A percentile compares a stretch with the other conserved stretches of the same genome.
Evolutionary conservation across 495 filamentous ascomycete genomes (phyloP).

Genomic region (Podospora anserina): DNA sequence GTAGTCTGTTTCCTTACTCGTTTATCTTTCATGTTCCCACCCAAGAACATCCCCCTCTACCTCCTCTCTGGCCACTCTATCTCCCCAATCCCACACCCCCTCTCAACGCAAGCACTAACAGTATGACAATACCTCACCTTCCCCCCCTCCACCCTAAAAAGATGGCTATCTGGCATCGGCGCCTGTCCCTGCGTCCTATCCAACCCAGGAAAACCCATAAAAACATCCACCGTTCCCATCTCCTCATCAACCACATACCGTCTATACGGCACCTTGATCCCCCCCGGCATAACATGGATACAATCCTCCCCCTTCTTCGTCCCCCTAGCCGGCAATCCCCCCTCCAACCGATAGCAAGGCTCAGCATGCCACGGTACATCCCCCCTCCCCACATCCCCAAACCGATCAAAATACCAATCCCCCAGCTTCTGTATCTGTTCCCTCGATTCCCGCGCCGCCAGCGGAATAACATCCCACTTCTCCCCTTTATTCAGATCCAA

Average conservation of each 20-base stretch:
- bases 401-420: conserved; percentile 40
- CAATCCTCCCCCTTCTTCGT: conserved; percentile 13
- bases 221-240: conserved; percentile 38
- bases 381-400: conserved; percentile 30
- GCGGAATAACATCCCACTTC: background rate
- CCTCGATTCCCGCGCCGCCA: conserved; percentile 1
- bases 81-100: background rate
- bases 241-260: conserved; percentile 41
- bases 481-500: background rate
- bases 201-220: conserved; percentile 38
- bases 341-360: conserved; percentile 37
- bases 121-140: conserved; percentile 41
- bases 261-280: conserved; percentile 35
- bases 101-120: conserved; percentile 20
- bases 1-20: background rate
- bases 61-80: background rate
- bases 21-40: background rate
- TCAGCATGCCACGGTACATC: conserved; percentile 31
- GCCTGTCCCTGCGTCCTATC: conserved; percentile 32
- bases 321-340: conserved; percentile 27
- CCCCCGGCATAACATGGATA: conserved; percentile 26
- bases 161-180: conserved; percentile 37
- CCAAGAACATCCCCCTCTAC: background rate
- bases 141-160: conserved; percentile 40
- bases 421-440: conserved; percentile 35